These are phyloP conservation scores for Physocladia obscura DNA, from an alignment of 192 early-diverging fungal genomes.

Conservation along the genomic window DNA sequence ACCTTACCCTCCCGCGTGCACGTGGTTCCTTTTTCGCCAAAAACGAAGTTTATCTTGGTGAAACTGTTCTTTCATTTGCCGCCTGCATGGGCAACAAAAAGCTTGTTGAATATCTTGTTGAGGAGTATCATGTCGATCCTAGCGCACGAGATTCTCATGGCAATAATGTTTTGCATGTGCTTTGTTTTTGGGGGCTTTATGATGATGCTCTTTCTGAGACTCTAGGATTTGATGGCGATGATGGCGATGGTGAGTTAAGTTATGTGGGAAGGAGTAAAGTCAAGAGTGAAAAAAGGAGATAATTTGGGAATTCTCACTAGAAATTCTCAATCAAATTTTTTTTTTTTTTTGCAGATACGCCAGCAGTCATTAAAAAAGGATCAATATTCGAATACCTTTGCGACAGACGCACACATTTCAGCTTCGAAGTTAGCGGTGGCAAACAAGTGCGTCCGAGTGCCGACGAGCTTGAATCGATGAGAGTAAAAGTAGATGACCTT, in stretches of 20 bases:
- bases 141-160: slow-evolving; percentile 2
- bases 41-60: slow-evolving; percentile 17
- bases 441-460: neutral
- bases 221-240: neutral
- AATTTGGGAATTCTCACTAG: too few species aligned
- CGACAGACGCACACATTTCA: neutral
- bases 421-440: neutral
- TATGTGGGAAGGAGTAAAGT: too few species aligned
- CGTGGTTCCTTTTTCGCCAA: slow-evolving; percentile 1
- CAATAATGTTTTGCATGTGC: slow-evolving; percentile 20
- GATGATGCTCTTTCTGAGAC: neutral
- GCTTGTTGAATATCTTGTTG: slow-evolving; percentile 16
- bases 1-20: slow-evolving; percentile 11
- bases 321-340: too few species aligned
- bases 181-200: slow-evolving; percentile 12
- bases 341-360: too few species aligned
- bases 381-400: slow-evolving; percentile 3
- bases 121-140: neutral
- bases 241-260: too few species aligned
- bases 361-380: too few species aligned
- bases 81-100: slow-evolving; percentile 19
- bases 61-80: slow-evolving; percentile 22
- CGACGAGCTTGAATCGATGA: neutral
- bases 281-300: too few species aligned
- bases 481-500: neutral